Conservation (phyloP, 169 alveolate genomes). For the Plasmodium gallinaceum region DNA sequence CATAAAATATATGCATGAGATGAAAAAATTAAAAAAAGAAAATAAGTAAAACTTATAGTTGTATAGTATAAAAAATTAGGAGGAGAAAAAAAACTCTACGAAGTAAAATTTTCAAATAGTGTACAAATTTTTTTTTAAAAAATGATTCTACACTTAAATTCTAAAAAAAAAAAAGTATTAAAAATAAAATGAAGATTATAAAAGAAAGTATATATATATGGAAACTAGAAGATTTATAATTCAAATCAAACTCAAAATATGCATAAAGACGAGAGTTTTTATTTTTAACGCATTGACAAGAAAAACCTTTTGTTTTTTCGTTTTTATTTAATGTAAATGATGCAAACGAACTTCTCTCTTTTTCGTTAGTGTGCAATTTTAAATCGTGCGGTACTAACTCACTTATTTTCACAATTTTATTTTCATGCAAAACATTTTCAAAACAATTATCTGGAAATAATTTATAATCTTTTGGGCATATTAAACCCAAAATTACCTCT, state of each 20-base stretch:
- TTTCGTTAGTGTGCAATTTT: conserved; percentile 19
- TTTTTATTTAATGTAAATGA: conserved; percentile 20
- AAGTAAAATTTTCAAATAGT: too few species aligned
- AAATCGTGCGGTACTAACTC: conserved; percentile 14
- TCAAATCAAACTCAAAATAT: conserved; percentile 2
- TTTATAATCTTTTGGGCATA: conserved; percentile 48
- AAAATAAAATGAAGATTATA: not conserved
- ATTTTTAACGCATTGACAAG: conserved; percentile 28
- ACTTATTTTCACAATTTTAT: conserved; percentile 9
- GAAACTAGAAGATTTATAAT: conserved; percentile 2
- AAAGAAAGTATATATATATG: not conserved
- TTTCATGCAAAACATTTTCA: conserved; percentile 19
- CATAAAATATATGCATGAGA: too few species aligned
- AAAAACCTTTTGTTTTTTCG: conserved; percentile 31
- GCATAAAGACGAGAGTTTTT: not conserved
- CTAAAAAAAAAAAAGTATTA: not conserved
- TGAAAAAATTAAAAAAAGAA: too few species aligned
- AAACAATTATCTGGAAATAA: conserved; percentile 35
- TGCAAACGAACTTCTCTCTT: conserved; percentile 30
- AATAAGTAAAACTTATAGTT: too few species aligned
- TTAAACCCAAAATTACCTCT: conserved; percentile 39
- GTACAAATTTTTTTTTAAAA: too few species aligned
- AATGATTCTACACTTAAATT: not conserved
- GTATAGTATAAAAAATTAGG: too few species aligned
- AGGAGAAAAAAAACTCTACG: too few species aligned